Base-by-base conservation (phyloP, 2,329 filamentous ascomycete species). In the Thelonectria olida region DNA sequence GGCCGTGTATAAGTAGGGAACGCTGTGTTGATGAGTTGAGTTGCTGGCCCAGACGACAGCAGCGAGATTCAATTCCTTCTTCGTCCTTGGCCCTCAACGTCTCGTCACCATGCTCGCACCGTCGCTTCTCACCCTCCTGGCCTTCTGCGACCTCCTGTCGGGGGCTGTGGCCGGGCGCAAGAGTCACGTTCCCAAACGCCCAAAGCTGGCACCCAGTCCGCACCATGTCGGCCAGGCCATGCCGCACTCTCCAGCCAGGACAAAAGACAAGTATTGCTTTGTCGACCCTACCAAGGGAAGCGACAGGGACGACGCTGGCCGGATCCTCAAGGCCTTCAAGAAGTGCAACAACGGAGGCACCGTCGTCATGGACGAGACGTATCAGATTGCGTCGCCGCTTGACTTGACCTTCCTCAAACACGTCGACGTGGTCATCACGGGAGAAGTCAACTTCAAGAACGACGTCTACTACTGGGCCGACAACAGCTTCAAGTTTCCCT, bases 391-490 rank as follows among this genome's bases (percentile, higher is more conserved):
- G 13, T 90, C 86, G 0, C 86, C 88, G 0, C 72, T 92, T 31
- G 86, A 92, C 67, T 74, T 91, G 66, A 90, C 86, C 0, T 90
- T 89, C 72, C 76, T 91, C 17, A 79, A 86, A 42, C 79, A 85
- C 64, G 81, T 92, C 27, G 89, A 92, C 72, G 76, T 91, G 5
- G 83, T 85, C 79, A 79, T 78, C 58, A 74, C 73, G 0, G 88
- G 86, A 20, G 82, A 82, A 20, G 81, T 91, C 19, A 79, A 84
- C 57, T 92, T 92, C 76, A 85, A 84, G 56, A 84, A 88, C 51
- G 87, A 92, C 71, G 88, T 88, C 2, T 82, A 86, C 65, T 92
- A 91, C 75, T 92, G 90, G 90, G 82, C 88, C 64, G 81, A 80
- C 8, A 82, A 90, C 68, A 81, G 83, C 41, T 91, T 91, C 80